A percentile compares a stretch with the other conserved stretches of the same genome.
Conservation (phyloP, 306 rosid species). For the Sphenostylis stenocarpa region DNA sequence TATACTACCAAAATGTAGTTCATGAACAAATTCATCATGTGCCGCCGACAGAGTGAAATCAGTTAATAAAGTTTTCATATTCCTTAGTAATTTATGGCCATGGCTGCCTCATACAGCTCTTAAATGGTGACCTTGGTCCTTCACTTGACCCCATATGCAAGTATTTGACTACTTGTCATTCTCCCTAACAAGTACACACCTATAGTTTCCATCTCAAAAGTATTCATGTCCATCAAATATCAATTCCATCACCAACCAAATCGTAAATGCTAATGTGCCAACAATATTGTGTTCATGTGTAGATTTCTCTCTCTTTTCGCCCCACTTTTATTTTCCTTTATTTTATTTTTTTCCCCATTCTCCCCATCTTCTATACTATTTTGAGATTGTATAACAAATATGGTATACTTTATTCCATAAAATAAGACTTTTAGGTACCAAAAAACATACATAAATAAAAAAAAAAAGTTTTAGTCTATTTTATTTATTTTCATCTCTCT, state of each 20-base stretch:
- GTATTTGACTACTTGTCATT: constrained; percentile 27
- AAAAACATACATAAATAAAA: no score
- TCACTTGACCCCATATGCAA: constrained; percentile 30
- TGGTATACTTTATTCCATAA: neutral
- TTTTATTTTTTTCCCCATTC: neutral
- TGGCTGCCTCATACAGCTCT: constrained; percentile 16
- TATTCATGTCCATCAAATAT: neutral
- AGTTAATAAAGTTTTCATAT: neutral
- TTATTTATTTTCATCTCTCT: no score
- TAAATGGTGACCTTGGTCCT: constrained; percentile 20
- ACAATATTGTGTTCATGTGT: constrained; percentile 27
- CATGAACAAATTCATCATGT: constrained; percentile 27
- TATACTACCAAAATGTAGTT: neutral
- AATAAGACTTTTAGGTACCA: no score
- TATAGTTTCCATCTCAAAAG: constrained; percentile 13
- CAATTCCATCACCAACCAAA: constrained; percentile 23
- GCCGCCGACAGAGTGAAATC: constrained; percentile 32
- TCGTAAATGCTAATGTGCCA: constrained; percentile 14
- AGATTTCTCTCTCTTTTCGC: neutral
- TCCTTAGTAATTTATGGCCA: neutral
- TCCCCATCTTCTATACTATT: neutral
- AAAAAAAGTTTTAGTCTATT: no score
- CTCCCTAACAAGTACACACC: constrained; percentile 31
- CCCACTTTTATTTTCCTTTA: neutral
- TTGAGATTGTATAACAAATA: neutral